These are phyloP conservation scores for Clitopilus hobsonii DNA, from an alignment of 768 basidiomycete species.

Conservation along the genomic window DNA sequence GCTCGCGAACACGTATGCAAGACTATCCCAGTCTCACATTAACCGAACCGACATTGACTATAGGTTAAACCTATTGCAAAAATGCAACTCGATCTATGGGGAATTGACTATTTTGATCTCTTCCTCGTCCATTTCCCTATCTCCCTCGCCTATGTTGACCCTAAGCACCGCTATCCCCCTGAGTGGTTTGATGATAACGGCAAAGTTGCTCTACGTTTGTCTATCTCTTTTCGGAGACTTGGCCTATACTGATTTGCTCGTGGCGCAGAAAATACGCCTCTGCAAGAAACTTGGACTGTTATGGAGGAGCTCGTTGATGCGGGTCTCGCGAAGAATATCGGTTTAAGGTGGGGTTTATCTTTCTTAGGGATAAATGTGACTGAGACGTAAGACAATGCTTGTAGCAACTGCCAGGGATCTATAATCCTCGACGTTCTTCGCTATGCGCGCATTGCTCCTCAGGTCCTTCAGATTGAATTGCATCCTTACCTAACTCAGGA, in stretches of 20 bases:
- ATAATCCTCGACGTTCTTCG: constrained; percentile 72
- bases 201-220: constrained; percentile 59
- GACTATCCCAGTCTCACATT: constrained; percentile 4
- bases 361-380: neutral
- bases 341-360: constrained; percentile 47
- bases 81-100: constrained; percentile 76
- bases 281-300: constrained; percentile 79
- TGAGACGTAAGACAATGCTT: constrained; percentile 1
- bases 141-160: constrained; percentile 76
- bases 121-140: constrained; percentile 87
- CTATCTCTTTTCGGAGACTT: neutral
- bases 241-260: neutral
- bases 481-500: constrained; percentile 71
- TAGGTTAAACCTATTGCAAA: constrained; percentile 52
- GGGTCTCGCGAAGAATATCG: constrained; percentile 73
- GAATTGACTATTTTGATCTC: constrained; percentile 79
- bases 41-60: neutral
- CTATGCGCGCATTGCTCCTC: constrained; percentile 72
- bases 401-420: constrained; percentile 70
- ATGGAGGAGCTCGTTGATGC: constrained; percentile 78
- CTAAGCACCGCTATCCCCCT: constrained; percentile 69
- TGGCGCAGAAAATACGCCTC: constrained; percentile 54
- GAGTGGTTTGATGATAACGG: constrained; percentile 78
- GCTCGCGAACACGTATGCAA: constrained; percentile 60
- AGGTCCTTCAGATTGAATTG: constrained; percentile 63